phyloP scores from a whole-genome alignment of 306 rosid genomes.

The Carpinus fangiana region DNA sequence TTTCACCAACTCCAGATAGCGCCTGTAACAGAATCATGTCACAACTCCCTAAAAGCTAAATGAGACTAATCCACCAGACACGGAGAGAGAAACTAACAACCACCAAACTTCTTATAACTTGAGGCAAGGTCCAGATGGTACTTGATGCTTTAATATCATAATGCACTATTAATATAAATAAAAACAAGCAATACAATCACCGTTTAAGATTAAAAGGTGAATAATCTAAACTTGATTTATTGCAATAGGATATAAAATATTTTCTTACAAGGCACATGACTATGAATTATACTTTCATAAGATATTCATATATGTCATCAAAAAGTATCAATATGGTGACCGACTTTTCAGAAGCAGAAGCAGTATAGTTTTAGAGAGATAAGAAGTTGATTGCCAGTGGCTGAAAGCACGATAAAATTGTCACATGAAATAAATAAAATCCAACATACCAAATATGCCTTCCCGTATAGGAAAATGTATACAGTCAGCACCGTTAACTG shows the following conservation, averaged over 20 bases:
- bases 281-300: neutral
- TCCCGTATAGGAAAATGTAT: constrained; percentile 83
- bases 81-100: neutral
- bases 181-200: neutral
- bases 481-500: constrained; percentile 94
- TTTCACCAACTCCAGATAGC: constrained; percentile 88
- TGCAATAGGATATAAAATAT: neutral
- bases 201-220: neutral
- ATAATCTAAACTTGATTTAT: neutral
- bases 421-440: neutral
- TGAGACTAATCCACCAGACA: neutral
- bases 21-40: constrained; percentile 53
- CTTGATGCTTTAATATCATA: neutral
- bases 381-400: neutral
- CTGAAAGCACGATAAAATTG: neutral
- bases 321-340: neutral
- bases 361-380: neutral
- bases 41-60: neutral
- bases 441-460: constrained; percentile 72
- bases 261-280: neutral
- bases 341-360: neutral
- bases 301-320: neutral
- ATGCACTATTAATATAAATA: neutral
- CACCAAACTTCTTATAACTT: neutral
- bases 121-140: neutral